Base-by-base conservation (phyloP, 2,329 filamentous ascomycete species). In the Ophiostoma tasmaniense region DNA sequence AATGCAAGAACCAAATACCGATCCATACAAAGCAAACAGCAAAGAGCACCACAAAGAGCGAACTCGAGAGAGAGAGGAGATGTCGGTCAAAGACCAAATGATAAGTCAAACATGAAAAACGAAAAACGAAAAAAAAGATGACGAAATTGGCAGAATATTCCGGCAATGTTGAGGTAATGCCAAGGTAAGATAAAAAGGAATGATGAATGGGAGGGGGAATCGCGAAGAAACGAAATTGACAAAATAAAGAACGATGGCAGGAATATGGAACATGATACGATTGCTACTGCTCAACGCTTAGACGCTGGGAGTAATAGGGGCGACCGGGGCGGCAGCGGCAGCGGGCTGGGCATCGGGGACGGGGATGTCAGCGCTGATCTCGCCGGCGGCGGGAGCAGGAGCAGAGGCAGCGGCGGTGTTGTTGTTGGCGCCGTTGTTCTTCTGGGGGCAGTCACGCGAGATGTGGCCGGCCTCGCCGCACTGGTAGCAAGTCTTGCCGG, bases 401-500 rank as follows among this genome's bases (percentile, higher is more conserved):
- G 61, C n/a, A 4, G 28, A n/a, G n/a, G 35, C 25, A 45, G 28
- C n/a, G 67, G 64, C 37, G 28, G 52, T 37, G 64, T 66, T 66
- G 68, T 39, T 42, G 28, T 28, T 33, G 2, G 33, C 39, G 64
- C 45, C 45, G 65, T 77, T 80, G 42, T 65, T 67, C 87, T 90
- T 89, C 87, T 93, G 80, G 70, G 93, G 90, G 84, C 95, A 97
- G 75, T 98, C 94, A 72, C 94, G 90, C 70, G 92, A 96, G 80
- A 98, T 98, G 81, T 98, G 94, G 67, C 95, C 95, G 70, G 93
- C 88, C 83, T 97, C 91, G 73, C 94, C 92, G 78, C 95, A 99
- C 80, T 93, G 90, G 84, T 99, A 99, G 87, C 95, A 99, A 73
- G 93, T 97, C 88, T 98, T 99, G 77, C 94, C 94, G 72, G 92